Conservation (phyloP, 108 stramenopile species). For the Pseudonitzschia multiseries region DNA sequence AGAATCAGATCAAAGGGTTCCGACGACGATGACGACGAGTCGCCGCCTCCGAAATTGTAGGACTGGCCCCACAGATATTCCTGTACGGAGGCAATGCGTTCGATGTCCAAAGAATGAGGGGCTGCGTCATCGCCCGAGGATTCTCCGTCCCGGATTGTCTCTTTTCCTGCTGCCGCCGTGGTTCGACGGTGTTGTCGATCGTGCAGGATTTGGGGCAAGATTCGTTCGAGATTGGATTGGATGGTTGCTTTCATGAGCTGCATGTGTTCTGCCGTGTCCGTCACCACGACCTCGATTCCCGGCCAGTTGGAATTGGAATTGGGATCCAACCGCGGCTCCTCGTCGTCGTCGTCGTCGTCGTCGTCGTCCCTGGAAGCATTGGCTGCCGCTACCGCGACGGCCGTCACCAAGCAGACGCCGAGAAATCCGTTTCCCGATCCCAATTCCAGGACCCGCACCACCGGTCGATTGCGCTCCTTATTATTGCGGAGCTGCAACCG, state of each 20-base stretch:
- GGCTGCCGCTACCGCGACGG: neutral
- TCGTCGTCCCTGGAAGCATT: neutral
- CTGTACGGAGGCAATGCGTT: slow-evolving; percentile 14
- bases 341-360: neutral
- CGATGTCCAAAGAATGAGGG: slow-evolving; percentile 7
- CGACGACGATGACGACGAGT: neutral
- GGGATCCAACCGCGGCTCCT: neutral
- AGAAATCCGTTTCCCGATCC: slow-evolving; percentile 86
- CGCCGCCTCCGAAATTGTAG: neutral
- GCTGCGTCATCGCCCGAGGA: slow-evolving; percentile 23
- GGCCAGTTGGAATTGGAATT: slow-evolving; percentile 18
- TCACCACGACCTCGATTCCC: slow-evolving; percentile 46
- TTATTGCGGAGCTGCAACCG: neutral
- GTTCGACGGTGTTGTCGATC: neutral
- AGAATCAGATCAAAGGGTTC: slow-evolving; percentile 77
- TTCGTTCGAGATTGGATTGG: slow-evolving; percentile 44
- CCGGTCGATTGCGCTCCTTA: neutral
- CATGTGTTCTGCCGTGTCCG: slow-evolving; percentile 72
- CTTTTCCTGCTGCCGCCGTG: too few species aligned
- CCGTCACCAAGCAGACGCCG: slow-evolving; percentile 60
- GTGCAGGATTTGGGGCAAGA: slow-evolving; percentile 7
- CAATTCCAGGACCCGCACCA: slow-evolving; percentile 57
- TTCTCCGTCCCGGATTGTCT: too few species aligned
- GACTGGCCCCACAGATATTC: slow-evolving; percentile 35
- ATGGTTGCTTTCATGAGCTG: slow-evolving; percentile 57